Percentiles rank a stretch among this genome's conserved stretches.
phyloP scores from a whole-genome alignment of 176 grass and related monocot species.

The Aegilops umbellulata region DNA sequence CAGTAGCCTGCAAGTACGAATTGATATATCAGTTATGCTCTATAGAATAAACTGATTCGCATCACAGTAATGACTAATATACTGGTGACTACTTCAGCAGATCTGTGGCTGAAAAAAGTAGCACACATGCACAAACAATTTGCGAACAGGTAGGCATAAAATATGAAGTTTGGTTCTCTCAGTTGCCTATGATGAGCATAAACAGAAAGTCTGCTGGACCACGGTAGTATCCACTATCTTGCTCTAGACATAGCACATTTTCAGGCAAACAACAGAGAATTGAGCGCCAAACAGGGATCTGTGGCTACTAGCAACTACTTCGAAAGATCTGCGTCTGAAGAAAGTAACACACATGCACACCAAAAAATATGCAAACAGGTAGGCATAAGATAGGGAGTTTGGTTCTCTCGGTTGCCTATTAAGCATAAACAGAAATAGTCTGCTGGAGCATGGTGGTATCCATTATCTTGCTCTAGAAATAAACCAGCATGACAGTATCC shows the following conservation, averaged over 20 bases:
- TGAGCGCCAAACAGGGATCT: neutral
- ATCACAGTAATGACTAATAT: neutral
- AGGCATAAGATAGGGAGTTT: neutral
- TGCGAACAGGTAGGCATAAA: neutral
- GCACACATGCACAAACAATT: neutral
- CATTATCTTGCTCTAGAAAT: neutral
- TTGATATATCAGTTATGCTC: neutral
- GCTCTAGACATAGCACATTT: neutral
- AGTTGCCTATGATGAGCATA: neutral
- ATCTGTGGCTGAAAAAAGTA: neutral
- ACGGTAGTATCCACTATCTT: neutral
- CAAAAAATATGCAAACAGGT: neutral
- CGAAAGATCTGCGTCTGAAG: neutral
- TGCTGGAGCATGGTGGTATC: neutral
- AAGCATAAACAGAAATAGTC: neutral
- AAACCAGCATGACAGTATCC: neutral
- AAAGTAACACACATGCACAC: neutral
- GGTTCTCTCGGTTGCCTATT: neutral
- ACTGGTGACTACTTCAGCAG: neutral
- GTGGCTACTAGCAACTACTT: neutral
- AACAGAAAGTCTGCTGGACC: neutral
- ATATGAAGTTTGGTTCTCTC: neutral
- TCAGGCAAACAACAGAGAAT: neutral
- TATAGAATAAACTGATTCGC: neutral
- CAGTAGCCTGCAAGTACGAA: slow-evolving; percentile 63